Percentiles rank a stretch among this genome's conserved stretches.
Evolutionary conservation across 2,329 filamentous ascomycete genomes (phyloP).

Genomic region (Exophiala lecanii-corni): DNA sequence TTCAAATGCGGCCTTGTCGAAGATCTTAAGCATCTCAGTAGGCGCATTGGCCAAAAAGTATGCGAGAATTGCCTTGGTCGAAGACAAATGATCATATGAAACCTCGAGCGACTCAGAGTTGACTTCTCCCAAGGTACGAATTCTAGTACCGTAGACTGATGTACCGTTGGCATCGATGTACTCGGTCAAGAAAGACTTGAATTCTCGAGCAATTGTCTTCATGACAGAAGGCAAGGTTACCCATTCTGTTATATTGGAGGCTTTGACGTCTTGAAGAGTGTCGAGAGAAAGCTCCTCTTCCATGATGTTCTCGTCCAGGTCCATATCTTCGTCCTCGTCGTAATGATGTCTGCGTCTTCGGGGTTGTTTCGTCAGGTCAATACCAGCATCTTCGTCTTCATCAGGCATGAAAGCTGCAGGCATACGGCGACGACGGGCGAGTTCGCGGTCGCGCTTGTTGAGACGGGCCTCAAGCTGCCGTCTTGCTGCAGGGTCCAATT

Average conservation of each 20-base stretch:
- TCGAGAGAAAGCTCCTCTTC: constrained; percentile 91
- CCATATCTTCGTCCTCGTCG: constrained; percentile 88
- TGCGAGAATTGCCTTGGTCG: constrained; percentile 86
- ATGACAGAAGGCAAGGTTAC: constrained; percentile 85
- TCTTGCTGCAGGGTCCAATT: constrained; percentile 54
- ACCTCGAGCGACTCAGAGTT: constrained; percentile 96
- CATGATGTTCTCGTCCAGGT: constrained; percentile 90
- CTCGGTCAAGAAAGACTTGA: constrained; percentile 94
- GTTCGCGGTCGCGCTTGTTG: constrained; percentile 58
- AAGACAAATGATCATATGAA: constrained; percentile 86
- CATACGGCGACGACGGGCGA: constrained; percentile 55
- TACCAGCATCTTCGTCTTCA: constrained; percentile 78
- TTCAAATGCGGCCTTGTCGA: constrained; percentile 95
- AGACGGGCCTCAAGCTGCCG: constrained; percentile 59
- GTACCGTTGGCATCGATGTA: constrained; percentile 85
- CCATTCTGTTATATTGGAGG: constrained; percentile 91
- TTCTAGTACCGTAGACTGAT: constrained; percentile 92
- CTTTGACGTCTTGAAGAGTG: constrained; percentile 87
- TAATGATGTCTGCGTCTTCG: constrained; percentile 83
- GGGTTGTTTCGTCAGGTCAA: constrained; percentile 81
- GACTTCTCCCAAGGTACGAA: constrained; percentile 91
- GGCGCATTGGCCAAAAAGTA: constrained; percentile 96
- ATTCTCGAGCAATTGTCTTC: constrained; percentile 89
- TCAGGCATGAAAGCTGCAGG: constrained; percentile 61
- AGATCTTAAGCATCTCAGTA: constrained; percentile 90